Evolutionary conservation across 495 filamentous ascomycete species (phyloP), one percentile per base, ranked within the genome.

Genomic region (Poronia punctata): DNA sequence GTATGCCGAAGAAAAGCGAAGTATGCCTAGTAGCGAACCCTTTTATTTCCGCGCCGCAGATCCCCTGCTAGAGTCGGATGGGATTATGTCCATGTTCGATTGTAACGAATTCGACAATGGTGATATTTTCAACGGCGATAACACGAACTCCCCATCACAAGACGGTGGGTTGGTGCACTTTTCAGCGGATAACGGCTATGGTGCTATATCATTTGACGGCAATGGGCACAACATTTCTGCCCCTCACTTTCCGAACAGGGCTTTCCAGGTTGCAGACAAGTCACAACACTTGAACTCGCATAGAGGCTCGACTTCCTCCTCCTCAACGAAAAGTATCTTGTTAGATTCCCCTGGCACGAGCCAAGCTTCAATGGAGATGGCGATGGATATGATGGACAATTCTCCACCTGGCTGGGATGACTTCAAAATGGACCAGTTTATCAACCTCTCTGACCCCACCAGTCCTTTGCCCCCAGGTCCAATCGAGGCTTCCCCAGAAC

Each of bases 381-480:
- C n/a, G n/a, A n/a, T n/a, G n/a, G n/a, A n/a, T n/a, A n/a, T n/a
- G 7, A 31, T 32, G 19, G 34, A 26, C 17, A 25, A 32, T 11
- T 44, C 41, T 20, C 26, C 34, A 25, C 9, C 11, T 11, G 27
- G 31, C 20, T 45, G 34, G 20, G 35, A 31, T 26, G 31, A 32
- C 38, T 46, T 48, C 22, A 47, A 46, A 27, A 40, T 44, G 15
- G 50, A 56, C 31, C 35, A 45, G 1, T 38, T 42, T 3, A 35
- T 48, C 30, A 47, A 54, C 11, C 82, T 84, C 79, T 71, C 78
- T 48, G 79, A 79, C 11, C 75, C 78, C 1, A 80, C 72, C 52
- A 85, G 77, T 45, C 80, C 83, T 10, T 77, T 66, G 49, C 71
- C 20, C 60, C 76, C 49, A 27, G 46, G 11, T 15, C 1, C 40